Base-by-base conservation (phyloP, 2,329 filamentous ascomycete genomes). In the Colletotrichum sp. region DNA sequence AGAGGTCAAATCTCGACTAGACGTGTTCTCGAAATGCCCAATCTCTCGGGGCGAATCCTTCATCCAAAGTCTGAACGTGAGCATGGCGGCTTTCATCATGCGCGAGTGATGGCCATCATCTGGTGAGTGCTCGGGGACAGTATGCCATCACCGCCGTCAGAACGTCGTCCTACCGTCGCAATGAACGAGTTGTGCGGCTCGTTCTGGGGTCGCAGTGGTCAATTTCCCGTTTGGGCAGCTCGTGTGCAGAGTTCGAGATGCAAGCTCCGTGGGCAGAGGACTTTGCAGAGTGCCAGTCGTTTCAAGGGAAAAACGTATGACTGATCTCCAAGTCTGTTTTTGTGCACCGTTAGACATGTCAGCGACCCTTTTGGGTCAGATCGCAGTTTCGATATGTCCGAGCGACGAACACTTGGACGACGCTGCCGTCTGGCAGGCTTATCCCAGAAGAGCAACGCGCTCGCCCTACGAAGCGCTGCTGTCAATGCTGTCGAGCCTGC, bases 361-460 rank as follows among this genome's bases (percentile, higher is more conserved):
- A 52, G 48, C 22, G n/a, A 48, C 25, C 58, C 32, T 25, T 67
- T 48, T 52, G 48, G 69, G 56, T 58, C 70, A 75, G 55, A 32
- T 64, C 58, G 56, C 58, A 43, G 70, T 73, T 69, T 76, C 74
- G 65, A 66, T 56, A 16, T 27, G 65, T 48, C 70, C 70, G 66
- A 76, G 70, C 70, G 74, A 68, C 28, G 56, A 72, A 68, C 64
- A 36, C 73, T 64, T 68, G 34, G 43, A 52, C 64, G 36, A 27
- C 36, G 61, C n/a, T 60, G 68, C 32, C 62, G n/a, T 8, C 22
- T 69, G 18, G 36, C 36, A 66, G 67, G 55, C 25, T 15, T 32
- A 52, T 34, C 56, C 67, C 27, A 52, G 27, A 34, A 34, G 27
- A 62, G 67, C 36, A 28, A 66, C 36, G 12, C 34, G 18, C 8